These are phyloP conservation scores for Xylaria nigripes DNA, from an alignment of 495 filamentous ascomycete species.

Conservation along the genomic window DNA sequence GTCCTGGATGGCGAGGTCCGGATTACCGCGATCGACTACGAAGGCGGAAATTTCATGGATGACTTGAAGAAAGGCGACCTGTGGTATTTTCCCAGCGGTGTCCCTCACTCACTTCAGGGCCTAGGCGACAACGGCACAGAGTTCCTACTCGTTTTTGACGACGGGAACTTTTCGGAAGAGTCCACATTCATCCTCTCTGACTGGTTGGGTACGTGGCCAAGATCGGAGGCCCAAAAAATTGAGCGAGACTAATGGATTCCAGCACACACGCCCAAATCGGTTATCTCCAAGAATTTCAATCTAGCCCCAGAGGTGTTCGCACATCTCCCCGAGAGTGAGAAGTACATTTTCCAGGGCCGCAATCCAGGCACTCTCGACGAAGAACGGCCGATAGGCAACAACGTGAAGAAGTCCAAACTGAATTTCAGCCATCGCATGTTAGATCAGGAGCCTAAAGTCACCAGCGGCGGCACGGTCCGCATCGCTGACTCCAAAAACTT, in stretches of 20 bases:
- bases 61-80: slow-evolving; percentile 62
- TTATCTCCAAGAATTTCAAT: slow-evolving; percentile 59
- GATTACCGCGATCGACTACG: slow-evolving; percentile 57
- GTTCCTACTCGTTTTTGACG: slow-evolving; percentile 63
- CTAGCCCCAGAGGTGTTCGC: slow-evolving; percentile 50
- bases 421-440: slow-evolving; percentile 58
- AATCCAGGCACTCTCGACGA: slow-evolving; percentile 40
- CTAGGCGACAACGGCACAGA: slow-evolving; percentile 58
- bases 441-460: slow-evolving; percentile 44
- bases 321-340: slow-evolving; percentile 48
- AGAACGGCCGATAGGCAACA: slow-evolving; percentile 35
- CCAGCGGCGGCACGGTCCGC: slow-evolving; percentile 49
- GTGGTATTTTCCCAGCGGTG: slow-evolving; percentile 68
- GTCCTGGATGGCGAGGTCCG: slow-evolving; percentile 53
- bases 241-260: slow-evolving; percentile 4
- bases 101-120: slow-evolving; percentile 63
- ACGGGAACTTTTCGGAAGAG: slow-evolving; percentile 61
- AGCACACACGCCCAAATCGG: slow-evolving; percentile 55
- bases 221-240: slow-evolving; percentile 1
- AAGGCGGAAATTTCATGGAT: slow-evolving; percentile 61
- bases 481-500: slow-evolving; percentile 63
- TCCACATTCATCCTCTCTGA: slow-evolving; percentile 61
- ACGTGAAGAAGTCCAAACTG: slow-evolving; percentile 50
- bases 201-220: slow-evolving; percentile 46
- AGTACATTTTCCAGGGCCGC: slow-evolving; percentile 62